Percentiles rank a stretch among this genome's conserved stretches.
Evolutionary conservation across 2,329 filamentous ascomycete species (phyloP).

Genomic region (Arthrobotrys musiformis): DNA sequence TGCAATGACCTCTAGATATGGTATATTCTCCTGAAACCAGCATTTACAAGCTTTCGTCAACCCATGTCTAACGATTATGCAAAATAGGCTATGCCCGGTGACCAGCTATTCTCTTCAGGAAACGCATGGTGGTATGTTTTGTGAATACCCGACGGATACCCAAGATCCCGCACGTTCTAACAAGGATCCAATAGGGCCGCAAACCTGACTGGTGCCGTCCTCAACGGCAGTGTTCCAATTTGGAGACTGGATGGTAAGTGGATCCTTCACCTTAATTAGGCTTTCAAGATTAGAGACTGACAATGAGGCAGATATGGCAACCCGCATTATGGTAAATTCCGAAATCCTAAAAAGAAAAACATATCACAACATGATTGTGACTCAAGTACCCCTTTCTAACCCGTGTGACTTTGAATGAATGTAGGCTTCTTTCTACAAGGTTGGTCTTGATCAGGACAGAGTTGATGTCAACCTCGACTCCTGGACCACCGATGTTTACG

Average conservation of each 20-base stretch:
- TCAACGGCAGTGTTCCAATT: slow-evolving; percentile 65
- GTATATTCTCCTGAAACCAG: slow-evolving; percentile 23
- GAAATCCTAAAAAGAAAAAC: not conserved
- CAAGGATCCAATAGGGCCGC: slow-evolving; percentile 27
- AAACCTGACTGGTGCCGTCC: slow-evolving; percentile 67
- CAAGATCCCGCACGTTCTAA: slow-evolving; percentile 14
- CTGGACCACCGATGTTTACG: slow-evolving; percentile 52
- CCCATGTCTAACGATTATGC: slow-evolving; percentile 64
- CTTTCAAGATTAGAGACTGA: not conserved
- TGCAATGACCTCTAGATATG: slow-evolving; percentile 51
- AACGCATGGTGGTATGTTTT: slow-evolving; percentile 47
- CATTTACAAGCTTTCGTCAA: slow-evolving; percentile 5
- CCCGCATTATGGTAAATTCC: slow-evolving; percentile 57
- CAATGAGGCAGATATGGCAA: slow-evolving; percentile 57
- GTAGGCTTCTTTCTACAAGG: slow-evolving; percentile 50
- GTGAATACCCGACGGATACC: slow-evolving; percentile 14
- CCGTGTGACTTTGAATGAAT: slow-evolving; percentile 9
- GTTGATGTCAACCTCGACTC: slow-evolving; percentile 49
- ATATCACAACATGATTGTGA: not conserved
- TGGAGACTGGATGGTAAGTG: slow-evolving; percentile 63
- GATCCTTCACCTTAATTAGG: slow-evolving; percentile 1
- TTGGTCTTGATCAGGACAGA: slow-evolving; percentile 57
- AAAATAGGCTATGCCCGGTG: slow-evolving; percentile 64
- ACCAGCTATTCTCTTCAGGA: slow-evolving; percentile 36
- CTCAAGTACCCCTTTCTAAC: slow-evolving; percentile 19